Evolutionary conservation across 177 flowering plant species (phyloP).

Genomic region (Tripterygium wilfordii): DNA sequence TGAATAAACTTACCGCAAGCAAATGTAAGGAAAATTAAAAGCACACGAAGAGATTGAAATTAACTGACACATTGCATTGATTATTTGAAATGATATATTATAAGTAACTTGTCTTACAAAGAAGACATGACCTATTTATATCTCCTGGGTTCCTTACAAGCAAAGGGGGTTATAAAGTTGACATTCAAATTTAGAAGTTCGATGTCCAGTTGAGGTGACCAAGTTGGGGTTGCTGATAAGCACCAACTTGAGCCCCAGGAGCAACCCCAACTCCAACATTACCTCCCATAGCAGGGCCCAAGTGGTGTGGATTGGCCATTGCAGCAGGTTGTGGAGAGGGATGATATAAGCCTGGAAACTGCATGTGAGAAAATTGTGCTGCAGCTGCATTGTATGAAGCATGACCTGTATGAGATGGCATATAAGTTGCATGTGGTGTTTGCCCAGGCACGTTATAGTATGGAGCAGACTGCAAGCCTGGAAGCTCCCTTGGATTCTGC

Average conservation of each 20-base stretch:
- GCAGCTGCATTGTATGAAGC: conserved; percentile 66
- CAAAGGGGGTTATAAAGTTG: conserved; percentile 7
- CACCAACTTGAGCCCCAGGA: conserved; percentile 69
- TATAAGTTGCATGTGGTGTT: conserved; percentile 64
- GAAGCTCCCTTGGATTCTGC: conserved; percentile 70
- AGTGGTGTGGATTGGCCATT: conserved; percentile 60
- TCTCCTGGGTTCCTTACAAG: conserved; percentile 20
- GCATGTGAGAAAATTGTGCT: conserved; percentile 73
- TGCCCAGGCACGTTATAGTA: conserved; percentile 81
- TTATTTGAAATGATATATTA: conserved; percentile 5
- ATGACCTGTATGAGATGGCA: conserved; percentile 75
- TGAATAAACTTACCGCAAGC: no score
- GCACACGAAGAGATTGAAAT: no score
- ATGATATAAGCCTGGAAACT: conserved; percentile 71
- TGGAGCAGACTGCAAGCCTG: conserved; percentile 64
- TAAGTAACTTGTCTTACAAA: conserved; percentile 20
- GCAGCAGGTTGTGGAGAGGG: conserved; percentile 53
- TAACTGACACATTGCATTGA: no score
- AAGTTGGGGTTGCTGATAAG: conserved; percentile 80
- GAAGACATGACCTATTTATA: conserved; percentile 16
- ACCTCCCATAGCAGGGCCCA: conserved; percentile 59
- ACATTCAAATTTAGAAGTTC: conserved; percentile 35
- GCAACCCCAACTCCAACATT: conserved; percentile 65
- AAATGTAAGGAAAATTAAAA: no score
- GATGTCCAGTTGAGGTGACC: conserved; percentile 76